phyloP scores from a whole-genome alignment of 805 yeast genomes.

The Nakazawaea populi region DNA sequence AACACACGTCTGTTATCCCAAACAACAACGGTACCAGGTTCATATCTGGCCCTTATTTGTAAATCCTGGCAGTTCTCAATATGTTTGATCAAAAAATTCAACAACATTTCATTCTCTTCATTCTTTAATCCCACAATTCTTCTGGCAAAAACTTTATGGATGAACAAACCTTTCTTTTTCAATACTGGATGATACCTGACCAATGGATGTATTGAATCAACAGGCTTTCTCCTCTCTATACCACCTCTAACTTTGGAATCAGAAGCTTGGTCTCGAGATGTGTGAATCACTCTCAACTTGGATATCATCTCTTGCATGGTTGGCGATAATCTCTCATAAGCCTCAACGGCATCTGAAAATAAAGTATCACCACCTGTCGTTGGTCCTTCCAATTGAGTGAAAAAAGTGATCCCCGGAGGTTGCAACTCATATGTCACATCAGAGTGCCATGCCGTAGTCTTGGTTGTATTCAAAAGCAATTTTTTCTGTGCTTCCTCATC shows the following conservation, averaged over 20 bases:
- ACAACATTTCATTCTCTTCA: constrained; percentile 60
- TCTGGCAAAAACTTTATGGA: constrained; percentile 58
- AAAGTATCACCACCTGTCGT: constrained; percentile 77
- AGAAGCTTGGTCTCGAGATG: constrained; percentile 64
- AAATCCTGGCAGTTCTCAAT: constrained; percentile 49
- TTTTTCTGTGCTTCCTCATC: constrained; percentile 31
- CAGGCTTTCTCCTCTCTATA: constrained; percentile 58
- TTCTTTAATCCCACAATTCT: constrained; percentile 66
- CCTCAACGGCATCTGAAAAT: constrained; percentile 66
- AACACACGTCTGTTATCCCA: constrained; percentile 76
- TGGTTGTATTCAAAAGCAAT: constrained; percentile 28
- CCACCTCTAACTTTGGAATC: constrained; percentile 53
- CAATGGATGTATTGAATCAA: constrained; percentile 61
- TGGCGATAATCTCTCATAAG: constrained; percentile 67
- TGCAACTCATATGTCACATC: constrained; percentile 71
- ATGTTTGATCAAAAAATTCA: constrained; percentile 50
- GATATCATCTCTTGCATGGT: constrained; percentile 50
- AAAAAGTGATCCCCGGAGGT: constrained; percentile 67
- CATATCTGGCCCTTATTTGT: constrained; percentile 68
- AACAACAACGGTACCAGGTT: constrained; percentile 60
- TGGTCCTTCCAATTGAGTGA: constrained; percentile 55
- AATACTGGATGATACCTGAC: constrained; percentile 72
- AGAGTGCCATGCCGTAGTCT: constrained; percentile 56
- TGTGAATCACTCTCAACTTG: constrained; percentile 63
- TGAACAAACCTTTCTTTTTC: constrained; percentile 50